Evolutionary conservation across 148 eudicot genomes (phyloP), one percentile per base, ranked within the genome.

Genomic region (Persicaria maculosa): DNA sequence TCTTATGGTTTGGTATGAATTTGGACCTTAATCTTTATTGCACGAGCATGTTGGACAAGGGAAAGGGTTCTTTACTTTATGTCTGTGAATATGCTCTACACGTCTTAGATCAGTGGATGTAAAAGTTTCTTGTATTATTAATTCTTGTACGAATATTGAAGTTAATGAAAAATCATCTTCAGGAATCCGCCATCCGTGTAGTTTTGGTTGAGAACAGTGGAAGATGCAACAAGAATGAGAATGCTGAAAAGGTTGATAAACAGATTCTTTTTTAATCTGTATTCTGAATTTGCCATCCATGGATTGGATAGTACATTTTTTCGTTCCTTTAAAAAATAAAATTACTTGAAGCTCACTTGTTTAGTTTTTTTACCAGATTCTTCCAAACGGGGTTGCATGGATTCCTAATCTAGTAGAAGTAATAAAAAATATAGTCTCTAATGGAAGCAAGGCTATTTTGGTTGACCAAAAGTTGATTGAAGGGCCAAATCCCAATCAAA

Each of bases 171-270:
- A 40, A 11, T 15, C n/a, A 1, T 65, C 1, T 4, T 36, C 19
- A 96, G 99, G 40, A 31, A 31, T 31, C 40, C 2, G 40, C 40
- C 40, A 81, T 90, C 74, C 97, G 97, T 69, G 88, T 96, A 68
- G 88, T 88, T 79, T 82, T 92, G 88, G 99, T 92, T 76, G 99
- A 96, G 89, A 96, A 96, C 85, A 96, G 93, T 79, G 97, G 97
- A 74, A 89, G 99, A 82, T 96, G 99, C 83, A 86, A 79, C 75
- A 96, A 86, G 84, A 96, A 92, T 74, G 99, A 90, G 12, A 68
- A 19, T 70, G 95, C 86, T 19, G 99, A 92, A 77, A 96, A 96
- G 99, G 99, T 96, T 64, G 58, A 83, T 79, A 9, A 59, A 31
- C 40, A 31, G 40, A 31, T 31, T 31, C 40, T 31, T 31, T 31